Evolutionary conservation across 345 rosid genomes (phyloP), one percentile per base, ranked within the genome.

Genomic region (Arabidopsis arenosa): DNA sequence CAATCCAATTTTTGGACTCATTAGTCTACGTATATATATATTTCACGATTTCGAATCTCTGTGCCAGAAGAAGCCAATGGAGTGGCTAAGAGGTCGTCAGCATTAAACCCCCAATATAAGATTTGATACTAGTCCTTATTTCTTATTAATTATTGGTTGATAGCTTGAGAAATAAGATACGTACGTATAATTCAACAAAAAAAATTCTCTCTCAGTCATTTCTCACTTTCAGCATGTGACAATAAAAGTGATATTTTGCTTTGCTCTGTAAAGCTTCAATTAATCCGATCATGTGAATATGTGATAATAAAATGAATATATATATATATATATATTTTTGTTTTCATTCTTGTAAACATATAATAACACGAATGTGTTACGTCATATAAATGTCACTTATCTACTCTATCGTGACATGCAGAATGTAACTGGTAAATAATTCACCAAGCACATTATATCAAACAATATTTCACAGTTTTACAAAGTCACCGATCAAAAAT

Each of bases 141-240:
- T 28, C 32, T 28, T 28, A 28, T 3, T 28, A 3, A 28, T 28
- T 28, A 28, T 28, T 28, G 32, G 32, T 28, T 28, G 32, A 28
- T 28, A 35, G 52, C 67, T 60, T 60, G 68, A 48, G 60, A 49
- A 48, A 37, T 26, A 61, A 49, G 68, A 37, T 71, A 72, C 49
- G 52, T 71, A 72, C 49, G 52, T 62, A 62, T 59, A 36, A 47
- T 71, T 59, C 11, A 59, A 35, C 37, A 72, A 23, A 48, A 23
- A 48, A 23, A 36, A 60, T 39, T 63, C 1, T 40, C 5, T 6
- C 30, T 51, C 43, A 51, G 18, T 39, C 23, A 6, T 52, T 52
- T 53, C 45, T 41, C 35, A 41, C 37, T 53, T 63, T 33, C 15
- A 52, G 17, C 63, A 53, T 73, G 76, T 63, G 76, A 35, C 43